phyloP scores from a whole-genome alignment of 2,329 filamentous ascomycete genomes.

The Calonectria multiphialidica region DNA sequence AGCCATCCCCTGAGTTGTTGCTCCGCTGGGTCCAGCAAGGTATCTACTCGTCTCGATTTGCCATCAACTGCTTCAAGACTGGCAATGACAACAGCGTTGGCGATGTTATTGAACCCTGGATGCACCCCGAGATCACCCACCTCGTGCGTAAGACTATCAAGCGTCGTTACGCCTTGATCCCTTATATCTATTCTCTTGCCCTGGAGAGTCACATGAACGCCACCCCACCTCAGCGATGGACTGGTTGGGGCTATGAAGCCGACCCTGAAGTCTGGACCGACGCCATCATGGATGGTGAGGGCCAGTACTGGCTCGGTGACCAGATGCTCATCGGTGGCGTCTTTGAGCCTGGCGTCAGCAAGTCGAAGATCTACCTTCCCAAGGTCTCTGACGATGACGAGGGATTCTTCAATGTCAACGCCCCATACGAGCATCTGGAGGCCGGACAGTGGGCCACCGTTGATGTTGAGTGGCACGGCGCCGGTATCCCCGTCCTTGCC shows the following conservation, averaged over 20 bases:
- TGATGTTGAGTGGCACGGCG: constrained; percentile 56
- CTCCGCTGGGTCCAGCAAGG: constrained; percentile 81
- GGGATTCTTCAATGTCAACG: constrained; percentile 73
- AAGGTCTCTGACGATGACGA: constrained; percentile 63
- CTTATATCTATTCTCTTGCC: constrained; percentile 76
- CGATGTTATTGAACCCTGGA: constrained; percentile 83
- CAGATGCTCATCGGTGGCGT: constrained; percentile 75
- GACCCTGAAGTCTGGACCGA: constrained; percentile 76
- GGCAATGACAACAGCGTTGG: constrained; percentile 74
- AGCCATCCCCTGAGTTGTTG: constrained; percentile 77
- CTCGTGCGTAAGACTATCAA: constrained; percentile 75
- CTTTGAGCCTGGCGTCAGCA: constrained; percentile 68
- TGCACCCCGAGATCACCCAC: constrained; percentile 76
- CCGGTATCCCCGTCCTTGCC: constrained; percentile 54
- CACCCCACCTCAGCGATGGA: constrained; percentile 76
- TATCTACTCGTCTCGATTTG: constrained; percentile 76
- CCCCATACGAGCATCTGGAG: constrained; percentile 68
- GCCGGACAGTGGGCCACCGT: constrained; percentile 55
- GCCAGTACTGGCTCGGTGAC: constrained; percentile 81
- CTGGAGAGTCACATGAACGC: constrained; percentile 73
- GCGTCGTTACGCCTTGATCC: constrained; percentile 78
- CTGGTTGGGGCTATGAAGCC: constrained; percentile 78
- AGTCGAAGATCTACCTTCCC: constrained; percentile 73
- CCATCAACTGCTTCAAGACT: constrained; percentile 85
- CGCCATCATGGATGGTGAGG: constrained; percentile 71